Evolutionary conservation across 1,139 yeast species (phyloP), one percentile per base, ranked within the genome.

Genomic region (Yamadazyma aaseri): DNA sequence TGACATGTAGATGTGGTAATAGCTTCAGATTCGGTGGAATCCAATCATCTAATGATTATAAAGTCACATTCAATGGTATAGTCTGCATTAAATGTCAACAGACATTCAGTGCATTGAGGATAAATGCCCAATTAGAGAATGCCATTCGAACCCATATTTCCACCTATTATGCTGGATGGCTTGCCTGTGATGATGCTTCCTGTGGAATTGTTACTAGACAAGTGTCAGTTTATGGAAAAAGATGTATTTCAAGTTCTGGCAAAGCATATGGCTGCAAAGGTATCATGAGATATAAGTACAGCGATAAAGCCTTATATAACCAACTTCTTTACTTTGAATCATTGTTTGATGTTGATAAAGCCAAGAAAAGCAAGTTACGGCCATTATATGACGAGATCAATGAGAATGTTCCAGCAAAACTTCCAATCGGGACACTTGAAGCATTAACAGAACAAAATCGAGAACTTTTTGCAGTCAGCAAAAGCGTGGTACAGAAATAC

Each of bases 151-250:
- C 67, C 5, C 86, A 81, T 45, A 79, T 92, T 32, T 70, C 90
- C 0, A 57, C 71, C 26, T 94, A 90, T 58, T 94, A 94, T 54
- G 81, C 86, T 12, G 94, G 92, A 4, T 81, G 95, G 90, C 64
- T 89, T 26, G 65, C 62, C 0, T 94, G 99, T 61, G 94, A 85
- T 54, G 97, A 90, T 48, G 58, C 79, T 2, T 76, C 94, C 1
- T 94, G 99, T 65, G 89, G 86, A 6, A 68, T 77, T 35, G 71
- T 73, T 14, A 90, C 97, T 0, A 73, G 97, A 42, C 96, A 90
- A 53, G 73, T 92, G 16, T 80, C 92, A 10, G 97, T 90, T 3
- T 89, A 86, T 51, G 97, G 97, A 40, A 80, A 79, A 48, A 72
- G 94, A 47, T 92, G 98, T 61, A 71, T 89, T 39, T 83, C 85